These are phyloP conservation scores for Scytalidium sp. DNA, from an alignment of 2,329 filamentous ascomycete genomes.

Conservation along the genomic window DNA sequence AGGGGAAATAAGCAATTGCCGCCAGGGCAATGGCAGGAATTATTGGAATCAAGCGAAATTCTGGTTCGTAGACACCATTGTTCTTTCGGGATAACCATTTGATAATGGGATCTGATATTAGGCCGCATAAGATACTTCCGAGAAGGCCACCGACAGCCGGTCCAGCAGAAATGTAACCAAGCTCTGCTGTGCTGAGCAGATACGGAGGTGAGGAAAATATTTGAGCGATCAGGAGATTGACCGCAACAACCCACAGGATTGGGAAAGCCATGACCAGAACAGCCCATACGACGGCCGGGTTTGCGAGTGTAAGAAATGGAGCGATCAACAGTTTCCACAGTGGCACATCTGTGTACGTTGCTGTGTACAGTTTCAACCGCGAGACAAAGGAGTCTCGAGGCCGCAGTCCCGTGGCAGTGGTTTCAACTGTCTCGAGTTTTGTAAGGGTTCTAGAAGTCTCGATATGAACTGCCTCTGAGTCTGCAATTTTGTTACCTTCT, in stretches of 20 bases:
- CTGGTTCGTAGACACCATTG: slow-evolving; percentile 4
- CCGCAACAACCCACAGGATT: slow-evolving; percentile 38
- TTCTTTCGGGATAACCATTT: neutral
- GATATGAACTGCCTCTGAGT: no score
- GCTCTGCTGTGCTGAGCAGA: slow-evolving; percentile 34
- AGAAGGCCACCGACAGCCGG: slow-evolving; percentile 34
- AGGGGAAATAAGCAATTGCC: slow-evolving; percentile 30
- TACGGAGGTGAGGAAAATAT: slow-evolving; percentile 47
- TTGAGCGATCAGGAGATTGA: slow-evolving; percentile 36
- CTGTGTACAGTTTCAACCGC: slow-evolving; percentile 2
- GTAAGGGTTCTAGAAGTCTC: no score
- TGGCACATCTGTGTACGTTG: slow-evolving; percentile 28
- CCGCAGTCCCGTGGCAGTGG: neutral
- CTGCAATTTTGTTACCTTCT: no score
- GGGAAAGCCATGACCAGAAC: slow-evolving; percentile 40
- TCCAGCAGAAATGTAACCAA: slow-evolving; percentile 38
- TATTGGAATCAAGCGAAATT: slow-evolving; percentile 20
- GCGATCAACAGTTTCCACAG: slow-evolving; percentile 34
- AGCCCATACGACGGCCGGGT: slow-evolving; percentile 47
- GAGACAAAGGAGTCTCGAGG: neutral
- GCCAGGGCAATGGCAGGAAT: slow-evolving; percentile 25
- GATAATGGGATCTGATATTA: neutral
- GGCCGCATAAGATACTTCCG: slow-evolving; percentile 4
- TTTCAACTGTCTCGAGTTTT: no score
- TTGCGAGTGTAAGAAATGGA: slow-evolving; percentile 44